A percentile compares a stretch with the other conserved stretches of the same genome.
phyloP scores from a whole-genome alignment of 179 eudicot species.

The Vitellaria paradoxa region DNA sequence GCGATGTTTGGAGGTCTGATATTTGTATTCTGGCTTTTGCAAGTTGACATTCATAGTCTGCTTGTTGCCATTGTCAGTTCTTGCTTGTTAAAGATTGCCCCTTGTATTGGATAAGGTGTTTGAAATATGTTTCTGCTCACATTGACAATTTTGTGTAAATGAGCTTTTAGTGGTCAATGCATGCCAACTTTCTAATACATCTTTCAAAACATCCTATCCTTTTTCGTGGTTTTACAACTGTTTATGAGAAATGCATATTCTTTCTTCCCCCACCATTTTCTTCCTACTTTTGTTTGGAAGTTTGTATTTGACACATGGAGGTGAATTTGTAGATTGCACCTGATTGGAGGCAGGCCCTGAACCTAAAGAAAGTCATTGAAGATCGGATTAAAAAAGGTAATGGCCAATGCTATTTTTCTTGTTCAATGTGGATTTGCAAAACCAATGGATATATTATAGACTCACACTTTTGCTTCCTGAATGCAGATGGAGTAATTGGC shows the following conservation, averaged over 20 bases:
- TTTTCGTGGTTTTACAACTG: no score
- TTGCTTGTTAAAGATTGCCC: not conserved
- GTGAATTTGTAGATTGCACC: constrained; percentile 49
- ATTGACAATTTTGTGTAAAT: not conserved
- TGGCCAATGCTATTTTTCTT: not conserved
- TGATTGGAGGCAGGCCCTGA: constrained; percentile 66
- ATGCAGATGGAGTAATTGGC: constrained; percentile 73
- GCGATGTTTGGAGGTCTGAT: constrained; percentile 53
- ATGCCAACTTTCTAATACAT: no score
- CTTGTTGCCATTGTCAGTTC: not conserved
- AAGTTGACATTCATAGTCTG: not conserved
- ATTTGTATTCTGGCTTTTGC: constrained; percentile 3
- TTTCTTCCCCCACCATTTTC: not conserved
- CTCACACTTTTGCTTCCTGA: not conserved
- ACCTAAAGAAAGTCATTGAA: constrained; percentile 62
- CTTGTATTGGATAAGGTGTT: not conserved
- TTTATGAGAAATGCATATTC: no score
- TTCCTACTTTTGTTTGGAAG: not conserved
- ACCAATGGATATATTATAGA: no score
- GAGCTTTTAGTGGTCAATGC: not conserved
- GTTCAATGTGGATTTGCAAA: no score
- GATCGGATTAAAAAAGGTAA: constrained; percentile 61
- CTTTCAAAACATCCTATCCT: no score
- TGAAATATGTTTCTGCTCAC: not conserved
- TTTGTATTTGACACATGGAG: not conserved